phyloP scores from a whole-genome alignment of 768 basidiomycete species.

The Porphyrellus cyaneotinctus region DNA sequence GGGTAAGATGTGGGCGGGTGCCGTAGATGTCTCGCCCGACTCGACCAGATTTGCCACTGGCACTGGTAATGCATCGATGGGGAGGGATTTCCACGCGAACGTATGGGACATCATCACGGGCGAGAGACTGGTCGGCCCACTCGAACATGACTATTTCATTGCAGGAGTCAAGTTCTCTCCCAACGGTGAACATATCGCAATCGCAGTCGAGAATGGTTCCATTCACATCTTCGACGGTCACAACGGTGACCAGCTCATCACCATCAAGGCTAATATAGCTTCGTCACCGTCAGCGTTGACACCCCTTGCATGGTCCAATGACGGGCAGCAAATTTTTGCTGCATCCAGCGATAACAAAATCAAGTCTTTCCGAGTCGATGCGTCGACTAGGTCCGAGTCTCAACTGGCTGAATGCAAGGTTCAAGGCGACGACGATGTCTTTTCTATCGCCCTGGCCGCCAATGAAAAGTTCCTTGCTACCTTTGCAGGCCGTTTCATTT shows the following conservation, averaged over 20 bases:
- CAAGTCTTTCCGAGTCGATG: not conserved
- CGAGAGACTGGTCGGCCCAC: not conserved
- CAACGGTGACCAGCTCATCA: not conserved
- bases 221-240: not conserved
- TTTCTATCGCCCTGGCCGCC: not conserved
- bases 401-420: not conserved
- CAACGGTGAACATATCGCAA: not conserved
- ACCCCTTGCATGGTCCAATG: not conserved
- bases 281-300: accelerated
- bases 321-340: not conserved
- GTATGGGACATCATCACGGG: not conserved
- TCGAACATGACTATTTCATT: not conserved
- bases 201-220: not conserved
- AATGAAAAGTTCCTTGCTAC: not conserved
- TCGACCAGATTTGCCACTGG: no score
- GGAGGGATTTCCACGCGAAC: not conserved
- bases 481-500: not conserved
- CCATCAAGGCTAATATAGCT: not conserved
- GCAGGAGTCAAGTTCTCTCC: not conserved
- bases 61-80: no score
- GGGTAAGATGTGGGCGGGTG: no score
- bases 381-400: not conserved
- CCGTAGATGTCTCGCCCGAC: no score
- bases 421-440: not conserved
- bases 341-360: not conserved